Evolutionary conservation across 192 early-diverging fungal genomes (phyloP), one percentile per base, ranked within the genome.

Genomic region (Podila clonocystis): DNA sequence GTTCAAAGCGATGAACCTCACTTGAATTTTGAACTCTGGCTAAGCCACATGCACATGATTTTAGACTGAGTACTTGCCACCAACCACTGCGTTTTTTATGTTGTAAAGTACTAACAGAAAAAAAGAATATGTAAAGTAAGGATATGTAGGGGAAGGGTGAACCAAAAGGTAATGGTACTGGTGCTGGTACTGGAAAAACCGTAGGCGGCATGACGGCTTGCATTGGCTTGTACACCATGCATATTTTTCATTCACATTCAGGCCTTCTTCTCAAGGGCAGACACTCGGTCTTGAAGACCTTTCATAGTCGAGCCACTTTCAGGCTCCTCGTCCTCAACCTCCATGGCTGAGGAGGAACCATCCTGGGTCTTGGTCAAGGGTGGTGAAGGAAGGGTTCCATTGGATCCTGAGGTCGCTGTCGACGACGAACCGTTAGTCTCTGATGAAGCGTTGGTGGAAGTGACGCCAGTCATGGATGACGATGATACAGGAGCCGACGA

Each of bases 361-460:
- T 68, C 70, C 55, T 72, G 70, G 13, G 50, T 59, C 67, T 80
- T 80, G 17, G 61, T 73, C 17, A 80, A 36, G 2, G 77, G 77
- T 15, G 77, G 77, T 24, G 77, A 72, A 33, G 77, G 77, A 7
- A 80, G 67, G 3, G 71, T 73, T n/a, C 70, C 71, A 7, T 24
- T 26, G n/a, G 8, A 19, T 26, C 13, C 19, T 24, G 52, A n/a
- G 8, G 52, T 22, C 52, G 6, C 52, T 26, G 59, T 61, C 59
- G 26, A 26, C 19, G 59, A 33, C 15, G 50, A 48, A 8, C 38
- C 20, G 41, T 63, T 63, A 7, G 68, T 9, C 2, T 22, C 50
- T 9, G 70, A 30, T 57, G 41, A 20, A 20, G 50, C 2, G 28
- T 20, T 36, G 52, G 63, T 28, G n/a, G 24, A 28, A 9, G 72